Base-by-base conservation (phyloP, 306 rosid species). In the Vigna radiata region DNA sequence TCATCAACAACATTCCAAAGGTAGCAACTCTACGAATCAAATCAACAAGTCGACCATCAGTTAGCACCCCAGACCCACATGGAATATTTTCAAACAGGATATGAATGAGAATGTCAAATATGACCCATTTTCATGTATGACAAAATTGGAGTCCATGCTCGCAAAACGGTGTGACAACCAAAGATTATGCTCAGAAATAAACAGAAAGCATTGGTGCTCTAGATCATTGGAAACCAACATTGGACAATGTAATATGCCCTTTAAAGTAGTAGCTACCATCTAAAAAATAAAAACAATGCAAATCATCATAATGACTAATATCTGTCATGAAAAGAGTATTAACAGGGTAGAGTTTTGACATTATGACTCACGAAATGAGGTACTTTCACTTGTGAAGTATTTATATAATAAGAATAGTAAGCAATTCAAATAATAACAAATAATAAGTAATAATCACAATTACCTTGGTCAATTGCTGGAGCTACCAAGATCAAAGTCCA, bases 401-500 rank as follows among this genome's bases (percentile, higher is more conserved):
- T 76, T 43, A 62, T 50, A 15, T 52, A 52, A 55, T 43, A 18
- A 23, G 52, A 60, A 37, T 12, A 50, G 39, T 65, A 19, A 39
- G 13, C 29, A 75, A 53, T 52, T 75, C 39, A 63, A 55, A 70
- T 48, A 13, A 70, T 12, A 21, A 29, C 13, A 58, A 53, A 75
- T 54, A 8, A 18, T 55, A 18, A 19, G 66, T 12, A 53, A 23
- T 29, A 82, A 70, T 60, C 56, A 29, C 33, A 44, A n/a, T 53
- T 83, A 86, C 91, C 90, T 49, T 62, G 43, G 58, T 92, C 83
- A 89, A 68, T 44, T 80, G 92, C 97, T 92, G 80, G 97, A 83
- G 91, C 94, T 88, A 50, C 99, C 97, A 56, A 95, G 94, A 87
- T 95, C 97, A 39, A 95, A 89, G 90, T 95, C 99, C 96, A 95